Evolutionary conservation across 805 yeast species (phyloP).

Genomic region (Priceomyces melissophilus): DNA sequence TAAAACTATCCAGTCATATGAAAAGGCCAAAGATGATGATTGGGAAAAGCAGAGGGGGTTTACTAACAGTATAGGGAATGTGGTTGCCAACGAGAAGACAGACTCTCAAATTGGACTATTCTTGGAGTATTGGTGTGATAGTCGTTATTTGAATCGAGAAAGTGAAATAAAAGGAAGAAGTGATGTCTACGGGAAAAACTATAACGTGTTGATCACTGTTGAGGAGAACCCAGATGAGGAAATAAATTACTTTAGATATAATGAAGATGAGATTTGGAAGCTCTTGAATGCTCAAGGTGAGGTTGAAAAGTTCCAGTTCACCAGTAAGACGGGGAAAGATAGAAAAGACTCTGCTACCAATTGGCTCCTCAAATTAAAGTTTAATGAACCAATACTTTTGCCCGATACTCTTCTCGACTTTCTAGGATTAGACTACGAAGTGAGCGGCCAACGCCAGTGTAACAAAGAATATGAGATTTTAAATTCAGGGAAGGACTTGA

Average conservation of each 20-base stretch:
- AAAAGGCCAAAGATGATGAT: slow-evolving; percentile 15
- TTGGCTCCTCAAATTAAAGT: slow-evolving; percentile 26
- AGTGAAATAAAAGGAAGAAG: slow-evolving; percentile 1
- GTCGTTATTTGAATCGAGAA: slow-evolving; percentile 24
- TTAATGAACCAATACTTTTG: slow-evolving; percentile 23
- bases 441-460: background rate
- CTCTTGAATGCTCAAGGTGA: slow-evolving; percentile 8
- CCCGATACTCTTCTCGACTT: slow-evolving; percentile 29
- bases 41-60: slow-evolving; percentile 23
- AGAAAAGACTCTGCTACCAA: slow-evolving; percentile 5
- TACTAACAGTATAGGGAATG: slow-evolving; percentile 23
- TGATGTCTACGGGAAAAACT: slow-evolving; percentile 13
- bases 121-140: slow-evolving; percentile 36
- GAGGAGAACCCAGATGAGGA: slow-evolving; percentile 9
- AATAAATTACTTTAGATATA: slow-evolving; percentile 20
- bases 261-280: slow-evolving; percentile 20
- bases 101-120: slow-evolving; percentile 28
- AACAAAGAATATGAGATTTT: slow-evolving; percentile 5
- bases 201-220: slow-evolving; percentile 21
- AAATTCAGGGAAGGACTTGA: slow-evolving; percentile 5
- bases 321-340: slow-evolving; percentile 11
- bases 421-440: slow-evolving; percentile 16
- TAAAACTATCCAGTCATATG: slow-evolving; percentile 21
- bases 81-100: slow-evolving; percentile 21
- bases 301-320: slow-evolving; percentile 16